A percentile compares a stretch with the other conserved stretches of the same genome.
Conservation (phyloP, 345 rosid species). For the Hevea brasiliensis region DNA sequence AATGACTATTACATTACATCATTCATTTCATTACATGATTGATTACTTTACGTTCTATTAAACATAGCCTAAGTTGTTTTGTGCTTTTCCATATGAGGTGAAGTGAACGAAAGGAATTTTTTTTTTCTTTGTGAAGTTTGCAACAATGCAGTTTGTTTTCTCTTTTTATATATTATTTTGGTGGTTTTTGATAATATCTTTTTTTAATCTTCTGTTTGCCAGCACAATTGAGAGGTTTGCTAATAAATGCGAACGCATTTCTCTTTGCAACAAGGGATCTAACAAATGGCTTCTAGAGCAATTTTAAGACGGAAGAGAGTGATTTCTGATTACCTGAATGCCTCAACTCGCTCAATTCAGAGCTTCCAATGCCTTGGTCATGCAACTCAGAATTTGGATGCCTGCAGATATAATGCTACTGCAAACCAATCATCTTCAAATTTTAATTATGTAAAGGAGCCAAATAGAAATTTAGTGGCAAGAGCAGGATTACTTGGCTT, state of each 20-base stretch:
- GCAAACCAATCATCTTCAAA: constrained; percentile 17
- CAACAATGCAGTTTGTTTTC: neutral
- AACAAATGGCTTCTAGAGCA: constrained; percentile 71
- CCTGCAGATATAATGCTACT: constrained; percentile 25
- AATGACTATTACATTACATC: no score
- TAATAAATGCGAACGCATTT: constrained; percentile 28
- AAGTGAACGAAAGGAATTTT: no score
- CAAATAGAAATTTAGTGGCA: constrained; percentile 1
- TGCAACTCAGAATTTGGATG: constrained; percentile 28
- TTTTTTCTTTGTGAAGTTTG: neutral
- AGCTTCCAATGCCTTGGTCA: constrained; percentile 42
- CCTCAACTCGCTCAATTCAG: constrained; percentile 38
- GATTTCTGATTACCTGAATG: constrained; percentile 46
- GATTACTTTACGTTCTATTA: no score
- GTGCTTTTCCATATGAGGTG: no score
- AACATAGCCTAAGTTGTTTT: no score
- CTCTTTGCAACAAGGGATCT: constrained; percentile 19
- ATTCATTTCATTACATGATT: no score
- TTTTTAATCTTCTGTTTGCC: constrained; percentile 14
- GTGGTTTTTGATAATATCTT: constrained; percentile 6
- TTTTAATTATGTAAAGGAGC: constrained; percentile 20
- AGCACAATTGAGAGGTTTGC: constrained; percentile 24
- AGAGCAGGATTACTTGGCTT: constrained; percentile 9
- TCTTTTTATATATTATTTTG: neutral
- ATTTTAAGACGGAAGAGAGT: constrained; percentile 53